Base-by-base conservation (phyloP, 768 basidiomycete genomes). In the Lactarius tabidus region DNA sequence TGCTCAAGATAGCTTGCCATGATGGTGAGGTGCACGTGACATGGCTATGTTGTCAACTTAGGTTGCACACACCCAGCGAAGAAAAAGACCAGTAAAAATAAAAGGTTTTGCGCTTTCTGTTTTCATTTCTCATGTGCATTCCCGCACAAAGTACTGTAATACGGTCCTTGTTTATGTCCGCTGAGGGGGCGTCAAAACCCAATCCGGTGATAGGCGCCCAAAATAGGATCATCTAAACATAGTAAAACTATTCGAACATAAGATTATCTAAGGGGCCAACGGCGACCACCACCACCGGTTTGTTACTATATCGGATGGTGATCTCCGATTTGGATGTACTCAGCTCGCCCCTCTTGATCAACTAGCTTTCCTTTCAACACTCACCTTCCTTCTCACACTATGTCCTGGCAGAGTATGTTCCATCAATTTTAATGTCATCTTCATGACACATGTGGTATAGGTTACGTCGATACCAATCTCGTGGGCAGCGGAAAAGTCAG, bases 391-490 rank as follows among this genome's bases (percentile, higher is more conserved):
- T 33, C 48, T 61, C n/a, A 18, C 26, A 65, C 26, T 61, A 70
- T 70, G 69, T 70, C 69, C 51, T 70, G 69, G 69, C 69, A 70
- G 62, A 0, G 69, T 70, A 60, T 69, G 64, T 63, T 29, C 23
- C 9, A 31, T 29, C 31, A 18, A 6, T 39, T 31, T 17, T 36
- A 14, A 10, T 26, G 9, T 26, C 1, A 48, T 12, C 18, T 12
- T 28, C 33, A 38, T 35, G 43, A 59, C 52, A 28, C 57, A 12
- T 35, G 14, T 26, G 26, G 12, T 31, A 33, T 72, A 95, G 93
- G 82, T 67, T 92, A 93, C 78, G 89, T 94, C 76, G 90, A 95
- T 75, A 79, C 78, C 72, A 86, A 91, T 75, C 85, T 95, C 63
- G 75, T 95, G 70, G 90, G 85, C 39, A 86, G 78, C 67, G 85